These are phyloP conservation scores for Paraconiothyrium sp. DNA, from an alignment of 2,329 filamentous ascomycete species.

Conservation along the genomic window DNA sequence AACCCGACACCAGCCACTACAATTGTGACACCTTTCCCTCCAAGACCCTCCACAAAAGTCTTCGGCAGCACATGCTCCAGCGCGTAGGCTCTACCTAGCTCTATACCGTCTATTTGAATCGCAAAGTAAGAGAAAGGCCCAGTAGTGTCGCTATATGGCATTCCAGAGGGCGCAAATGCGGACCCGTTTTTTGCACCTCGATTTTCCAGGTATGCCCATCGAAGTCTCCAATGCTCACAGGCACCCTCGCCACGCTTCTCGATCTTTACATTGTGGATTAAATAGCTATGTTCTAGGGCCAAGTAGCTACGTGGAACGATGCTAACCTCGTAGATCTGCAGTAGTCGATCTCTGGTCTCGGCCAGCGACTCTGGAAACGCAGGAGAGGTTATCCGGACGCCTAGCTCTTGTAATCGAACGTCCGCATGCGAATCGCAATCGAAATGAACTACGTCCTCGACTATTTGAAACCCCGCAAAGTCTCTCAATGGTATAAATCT, in stretches of 20 bases:
- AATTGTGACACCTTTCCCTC: slow-evolving; percentile 22
- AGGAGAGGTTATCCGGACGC: slow-evolving; percentile 26
- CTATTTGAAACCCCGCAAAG: neutral
- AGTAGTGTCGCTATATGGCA: slow-evolving; percentile 46
- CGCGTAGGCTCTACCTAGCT: slow-evolving; percentile 41
- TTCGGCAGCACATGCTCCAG: slow-evolving; percentile 34
- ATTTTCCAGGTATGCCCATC: slow-evolving; percentile 30
- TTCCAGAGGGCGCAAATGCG: slow-evolving; percentile 1
- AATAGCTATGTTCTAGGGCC: neutral
- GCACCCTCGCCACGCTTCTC: slow-evolving; percentile 27
- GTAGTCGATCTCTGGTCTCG: slow-evolving; percentile 5
- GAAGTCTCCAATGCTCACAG: slow-evolving; percentile 33
- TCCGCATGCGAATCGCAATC: neutral
- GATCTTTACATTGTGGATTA: slow-evolving; percentile 28
- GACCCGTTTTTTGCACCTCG: neutral
- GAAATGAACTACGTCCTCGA: neutral
- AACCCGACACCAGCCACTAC: slow-evolving; percentile 40
- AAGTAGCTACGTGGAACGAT: slow-evolving; percentile 22
- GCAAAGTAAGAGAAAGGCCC: slow-evolving; percentile 48
- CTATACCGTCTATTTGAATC: slow-evolving; percentile 32
- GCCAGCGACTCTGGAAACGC: neutral
- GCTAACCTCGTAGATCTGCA: slow-evolving; percentile 28
- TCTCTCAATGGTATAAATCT: slow-evolving; percentile 14
- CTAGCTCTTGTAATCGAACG: slow-evolving; percentile 35
- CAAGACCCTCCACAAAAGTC: slow-evolving; percentile 22